Base-by-base conservation (phyloP, 1,284 basidiomycete genomes). In the Pholiota adiposa region DNA sequence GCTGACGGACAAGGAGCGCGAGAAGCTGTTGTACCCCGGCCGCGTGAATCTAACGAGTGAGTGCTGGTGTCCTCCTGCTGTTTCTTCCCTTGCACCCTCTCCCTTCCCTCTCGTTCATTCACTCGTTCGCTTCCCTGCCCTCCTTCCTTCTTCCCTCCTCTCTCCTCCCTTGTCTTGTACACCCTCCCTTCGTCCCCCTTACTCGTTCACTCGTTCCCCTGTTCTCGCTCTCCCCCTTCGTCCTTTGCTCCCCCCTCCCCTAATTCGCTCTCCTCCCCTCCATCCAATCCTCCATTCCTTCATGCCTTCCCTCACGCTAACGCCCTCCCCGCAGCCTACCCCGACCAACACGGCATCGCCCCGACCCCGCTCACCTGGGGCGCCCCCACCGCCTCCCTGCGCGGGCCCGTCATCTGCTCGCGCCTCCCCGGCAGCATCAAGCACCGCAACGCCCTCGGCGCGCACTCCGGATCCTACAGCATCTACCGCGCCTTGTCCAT, bases 401-500 rank as follows among this genome's bases (percentile, higher is more conserved):
- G 96, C 23, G 96, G 97, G 0, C 94, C 96, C 4, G 83, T 98
- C 63, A 87, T 98, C 58, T 95, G 93, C 67, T 95, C 93, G 1
- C 89, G 97, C 31, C 89, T 96, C 43, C 86, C 90, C 0, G 83
- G 85, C 29, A 90, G 89, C 52, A 91, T 98, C 77, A 96, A 96
- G 74, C 84, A 89, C 60, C 89, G 96, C 58, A 98, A 98, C 74
- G 92, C 96, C 11, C 86, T 98, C 71, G 96, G 96, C 12, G 96
- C 97, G 0, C 96, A 98, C 72, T 90, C 89, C 0, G 96, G 96
- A 11, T 93, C 90, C 1, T 98, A 98, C 77, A 95, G 92, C 9
- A 94, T 98, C 75, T 98, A 98, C 75, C 89, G 94, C 46, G 94
- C 96, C 0, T 83, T 98, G 11, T 88, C 92, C 9, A 93, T 96